These are phyloP conservation scores for Zalaria sp. DNA, from an alignment of 2,329 filamentous ascomycete species.

Conservation along the genomic window DNA sequence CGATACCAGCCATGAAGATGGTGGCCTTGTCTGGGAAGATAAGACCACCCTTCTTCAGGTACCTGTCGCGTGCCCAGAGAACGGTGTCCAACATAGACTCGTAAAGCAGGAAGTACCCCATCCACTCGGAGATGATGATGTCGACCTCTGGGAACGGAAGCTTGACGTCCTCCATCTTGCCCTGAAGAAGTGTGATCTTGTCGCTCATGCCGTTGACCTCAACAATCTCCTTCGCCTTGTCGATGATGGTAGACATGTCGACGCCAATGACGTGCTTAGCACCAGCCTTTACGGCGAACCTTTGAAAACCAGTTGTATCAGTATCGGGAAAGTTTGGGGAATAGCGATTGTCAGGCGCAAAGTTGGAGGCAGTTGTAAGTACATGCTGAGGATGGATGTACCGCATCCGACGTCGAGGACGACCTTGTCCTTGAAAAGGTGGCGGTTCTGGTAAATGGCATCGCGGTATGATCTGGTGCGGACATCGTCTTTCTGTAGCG, in stretches of 20 bases:
- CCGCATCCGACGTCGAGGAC: conserved; percentile 96
- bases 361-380: conserved; percentile 20
- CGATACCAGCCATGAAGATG: conserved; percentile 91
- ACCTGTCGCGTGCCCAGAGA: conserved; percentile 86
- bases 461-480: conserved; percentile 95
- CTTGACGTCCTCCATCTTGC: conserved; percentile 98
- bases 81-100: conserved; percentile 99
- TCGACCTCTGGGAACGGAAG: conserved; percentile 92
- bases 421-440: conserved; percentile 81
- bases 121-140: conserved; percentile 99
- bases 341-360: conserved; percentile 7
- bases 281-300: conserved; percentile 92
- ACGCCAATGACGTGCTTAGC: conserved; percentile 98
- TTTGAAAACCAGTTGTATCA: conserved; percentile 1
- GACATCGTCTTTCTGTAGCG: conserved; percentile 83
- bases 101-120: conserved; percentile 98
- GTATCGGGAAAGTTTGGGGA: not conserved
- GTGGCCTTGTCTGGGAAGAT: conserved; percentile 99
- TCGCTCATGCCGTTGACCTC: conserved; percentile 78
- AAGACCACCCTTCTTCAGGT: conserved; percentile 61
- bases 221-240: conserved; percentile 95
- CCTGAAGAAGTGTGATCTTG: conserved; percentile 95
- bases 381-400: conserved; percentile 98
- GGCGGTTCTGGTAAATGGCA: conserved; percentile 91
- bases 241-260: conserved; percentile 99